Base-by-base conservation (phyloP, 306 rosid species). In the Vicia faba region DNA sequence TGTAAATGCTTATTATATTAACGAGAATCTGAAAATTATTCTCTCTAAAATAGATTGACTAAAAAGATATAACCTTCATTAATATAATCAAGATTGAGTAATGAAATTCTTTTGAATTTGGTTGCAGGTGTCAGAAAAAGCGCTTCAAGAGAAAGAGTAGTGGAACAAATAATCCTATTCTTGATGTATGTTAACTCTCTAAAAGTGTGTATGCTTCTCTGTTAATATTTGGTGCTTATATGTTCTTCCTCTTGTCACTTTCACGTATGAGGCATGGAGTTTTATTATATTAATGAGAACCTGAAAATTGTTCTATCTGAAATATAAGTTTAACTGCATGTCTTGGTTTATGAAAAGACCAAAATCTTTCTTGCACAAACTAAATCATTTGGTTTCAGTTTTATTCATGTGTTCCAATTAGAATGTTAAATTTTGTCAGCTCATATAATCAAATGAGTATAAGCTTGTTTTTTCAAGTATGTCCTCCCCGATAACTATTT, bases 91-190 rank as follows among this genome's bases (percentile, higher is more conserved):
- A 29, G 33, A 29, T 29, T 29, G 33, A 6, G 2, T 31, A 33
- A 33, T 5, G 44, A n/a, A 11, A 11, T 76, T 66, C 3, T 61
- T 66, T 48, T 76, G 55, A 20, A 68, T 68, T 56, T 73, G 67
- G 39, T 58, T 8, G 66, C 70, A 68, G 58, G 50, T 40, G 23
- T 72, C 19, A 4, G 7, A 23, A 48, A 33, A 70, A 72, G 66
- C 65, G 18, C 15, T 69, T 74, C 56, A 80, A 59, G 56, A 72
- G 78, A 76, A 84, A 35, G 56, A 65, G 74, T 57, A 70, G 5
- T 23, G 67, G 63, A 40, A 62, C 49, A 29, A 66, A 64, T 70
- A 70, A 25, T 13, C 53, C 49, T 10, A 33, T 61, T 59, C 70
- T 76, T 50, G 73, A 70, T 35, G 87, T 83, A 78, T 64, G 66